Evolutionary conservation across 176 grass and related monocot species (phyloP), one percentile per base, ranked within the genome.

Genomic region (Triticum urartu): DNA sequence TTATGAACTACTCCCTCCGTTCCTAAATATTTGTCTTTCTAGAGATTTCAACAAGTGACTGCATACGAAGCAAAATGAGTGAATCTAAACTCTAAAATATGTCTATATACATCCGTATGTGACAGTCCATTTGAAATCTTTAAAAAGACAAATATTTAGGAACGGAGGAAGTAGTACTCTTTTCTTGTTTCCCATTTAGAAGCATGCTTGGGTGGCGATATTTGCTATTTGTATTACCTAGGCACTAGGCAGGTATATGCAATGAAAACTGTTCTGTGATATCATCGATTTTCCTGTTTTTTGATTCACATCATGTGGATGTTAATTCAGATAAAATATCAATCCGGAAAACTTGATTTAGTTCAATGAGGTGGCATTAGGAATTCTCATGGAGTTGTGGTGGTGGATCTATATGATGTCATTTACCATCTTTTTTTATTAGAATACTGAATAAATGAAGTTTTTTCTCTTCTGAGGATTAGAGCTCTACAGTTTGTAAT

Each of bases 381-480:
- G 64, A 45, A 47, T 68, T 68, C 63, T 81, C 21, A 36, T 78
- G 2, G 45, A 20, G 18, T 65, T 6, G 26, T 3, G 4, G 52
- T 76, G 24, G 26, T 39, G 39, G 11, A 43, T 48, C 20, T 34
- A 75, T 7, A 50, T 75, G 72, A 15, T 4, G 3, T 45, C 24
- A 3, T 48, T 50, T 18, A 48, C 39, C 24, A 17, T 21, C 12
- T 72, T 63, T 63, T 83, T 30, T 70, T 48, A 48, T 32, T 47
- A 5, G 15, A 18, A 54, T 54, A 54, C 50, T 59, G 56, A 59
- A 59, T 59, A 59, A 54, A 17, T 30, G 24, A 11, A 52, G 56
- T 38, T 85, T 81, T 59, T 59, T 47, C 10, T 62, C 25, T 88
- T 72, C 24, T 84, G 50, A 79, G 52, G 15, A 21, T 73, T 81